These are phyloP conservation scores for Vachellia pachyceras DNA, from an alignment of 306 rosid species.

Conservation along the genomic window DNA sequence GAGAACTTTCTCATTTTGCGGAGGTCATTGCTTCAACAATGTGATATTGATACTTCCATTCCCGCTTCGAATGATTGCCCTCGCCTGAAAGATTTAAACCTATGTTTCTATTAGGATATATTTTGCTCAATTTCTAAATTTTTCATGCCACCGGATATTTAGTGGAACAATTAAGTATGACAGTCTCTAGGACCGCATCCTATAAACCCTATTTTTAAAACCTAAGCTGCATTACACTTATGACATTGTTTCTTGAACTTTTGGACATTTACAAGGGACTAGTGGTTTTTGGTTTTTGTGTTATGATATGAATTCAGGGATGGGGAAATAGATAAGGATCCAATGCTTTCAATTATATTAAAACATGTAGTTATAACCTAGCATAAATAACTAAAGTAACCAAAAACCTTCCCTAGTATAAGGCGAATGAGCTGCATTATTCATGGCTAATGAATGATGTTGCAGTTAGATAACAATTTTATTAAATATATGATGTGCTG, in stretches of 20 bases:
- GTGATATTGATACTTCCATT: slow-evolving; percentile 7
- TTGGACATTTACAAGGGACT: background rate
- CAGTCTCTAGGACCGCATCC: background rate
- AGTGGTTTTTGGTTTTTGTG: background rate
- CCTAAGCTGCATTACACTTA: background rate
- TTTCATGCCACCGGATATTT: background rate
- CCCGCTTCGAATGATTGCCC: background rate
- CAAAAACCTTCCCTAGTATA: background rate
- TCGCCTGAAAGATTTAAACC: background rate
- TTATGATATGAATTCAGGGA: slow-evolving; percentile 5
- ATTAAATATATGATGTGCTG: no score
- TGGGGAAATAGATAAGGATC: background rate
- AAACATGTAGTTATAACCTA: background rate
- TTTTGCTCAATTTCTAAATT: background rate
- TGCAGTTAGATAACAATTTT: background rate
- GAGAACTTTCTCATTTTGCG: background rate
- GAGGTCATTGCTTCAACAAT: background rate
- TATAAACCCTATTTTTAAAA: background rate
- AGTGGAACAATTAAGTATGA: background rate
- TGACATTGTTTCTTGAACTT: background rate
- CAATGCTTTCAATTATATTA: slow-evolving; percentile 4
- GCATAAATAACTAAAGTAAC: background rate
- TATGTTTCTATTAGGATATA: background rate
- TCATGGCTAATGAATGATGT: background rate
- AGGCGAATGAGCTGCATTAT: background rate